Conservation (phyloP, 305 asterid genomes). For the Solanum aculeatissimum region DNA sequence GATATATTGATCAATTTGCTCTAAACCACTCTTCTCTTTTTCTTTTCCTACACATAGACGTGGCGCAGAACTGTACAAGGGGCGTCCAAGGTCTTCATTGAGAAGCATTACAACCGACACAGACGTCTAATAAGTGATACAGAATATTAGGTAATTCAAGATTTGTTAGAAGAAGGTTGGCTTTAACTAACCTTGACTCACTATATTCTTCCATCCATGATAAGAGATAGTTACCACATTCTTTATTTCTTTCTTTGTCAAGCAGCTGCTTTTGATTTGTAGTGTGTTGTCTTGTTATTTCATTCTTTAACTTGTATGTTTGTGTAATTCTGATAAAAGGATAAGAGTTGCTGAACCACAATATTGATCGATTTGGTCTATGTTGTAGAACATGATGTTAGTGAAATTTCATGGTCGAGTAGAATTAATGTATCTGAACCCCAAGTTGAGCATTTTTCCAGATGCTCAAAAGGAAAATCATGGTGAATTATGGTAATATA, state of each 20-base stretch:
- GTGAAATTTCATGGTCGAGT: not conserved
- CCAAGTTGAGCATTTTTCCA: not conserved
- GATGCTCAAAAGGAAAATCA: not conserved
- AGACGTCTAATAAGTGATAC: conserved; percentile 52
- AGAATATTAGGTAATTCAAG: conserved; percentile 4
- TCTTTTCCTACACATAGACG: conserved; percentile 23
- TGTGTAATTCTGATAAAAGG: not conserved
- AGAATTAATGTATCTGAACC: not conserved
- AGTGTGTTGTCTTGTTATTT: not conserved
- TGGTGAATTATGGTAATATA: not conserved
- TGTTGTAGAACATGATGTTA: not conserved
- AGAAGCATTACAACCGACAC: conserved; percentile 72
- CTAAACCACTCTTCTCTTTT: not conserved
- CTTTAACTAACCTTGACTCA: not conserved
- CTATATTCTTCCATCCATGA: not conserved
- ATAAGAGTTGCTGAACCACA: not conserved
- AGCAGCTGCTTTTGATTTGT: not conserved
- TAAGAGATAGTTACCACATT: not conserved
- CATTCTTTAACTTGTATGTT: not conserved
- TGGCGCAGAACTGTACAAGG: conserved; percentile 76
- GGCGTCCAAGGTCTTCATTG: conserved; percentile 47
- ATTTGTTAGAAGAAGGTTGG: not conserved
- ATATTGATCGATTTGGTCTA: not conserved
- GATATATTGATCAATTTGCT: not conserved
- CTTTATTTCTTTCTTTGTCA: not conserved